Evolutionary conservation across 2,329 filamentous ascomycete species (phyloP).

Genomic region (Colletotrichum musicola): DNA sequence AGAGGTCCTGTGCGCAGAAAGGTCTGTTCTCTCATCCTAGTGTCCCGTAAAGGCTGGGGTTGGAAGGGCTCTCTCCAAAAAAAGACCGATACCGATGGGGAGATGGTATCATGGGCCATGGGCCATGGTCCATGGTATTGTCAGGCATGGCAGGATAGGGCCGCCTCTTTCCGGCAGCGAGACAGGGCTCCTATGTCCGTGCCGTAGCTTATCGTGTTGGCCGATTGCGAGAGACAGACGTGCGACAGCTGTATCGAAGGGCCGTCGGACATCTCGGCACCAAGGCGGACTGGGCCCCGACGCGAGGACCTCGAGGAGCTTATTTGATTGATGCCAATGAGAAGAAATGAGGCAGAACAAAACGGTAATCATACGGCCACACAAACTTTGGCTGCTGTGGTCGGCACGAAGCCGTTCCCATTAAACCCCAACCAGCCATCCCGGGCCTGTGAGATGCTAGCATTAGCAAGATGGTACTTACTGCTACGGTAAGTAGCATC

Average conservation of each 20-base stretch:
- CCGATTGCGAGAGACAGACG: conserved; percentile 34
- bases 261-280: conserved; percentile 34
- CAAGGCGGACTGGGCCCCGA: conserved; percentile 21
- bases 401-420: conserved; percentile 30
- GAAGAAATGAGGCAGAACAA: conserved; percentile 2
- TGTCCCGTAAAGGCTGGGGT: conserved; percentile 14
- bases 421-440: conserved; percentile 14
- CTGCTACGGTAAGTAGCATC: too few relatives aligned
- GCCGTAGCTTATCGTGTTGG: conserved; percentile 29
- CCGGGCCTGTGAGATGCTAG: conserved; percentile 11
- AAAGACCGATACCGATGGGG: conserved; percentile 23
- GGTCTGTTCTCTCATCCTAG: conserved; percentile 22
- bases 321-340: conserved; percentile 27
- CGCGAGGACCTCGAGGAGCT: conserved; percentile 31
- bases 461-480: too few relatives aligned
- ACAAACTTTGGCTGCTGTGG: conserved; percentile 23
- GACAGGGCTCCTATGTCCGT: conserved; percentile 25
- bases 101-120: too few relatives aligned
- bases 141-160: neutral
- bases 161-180: neutral
- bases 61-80: neutral
- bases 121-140: too few relatives aligned
- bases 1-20: conserved; percentile 24
- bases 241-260: conserved; percentile 36
- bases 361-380: conserved; percentile 22